phyloP scores from a whole-genome alignment of 768 basidiomycete species.

The Rhodotorula toruloides region DNA sequence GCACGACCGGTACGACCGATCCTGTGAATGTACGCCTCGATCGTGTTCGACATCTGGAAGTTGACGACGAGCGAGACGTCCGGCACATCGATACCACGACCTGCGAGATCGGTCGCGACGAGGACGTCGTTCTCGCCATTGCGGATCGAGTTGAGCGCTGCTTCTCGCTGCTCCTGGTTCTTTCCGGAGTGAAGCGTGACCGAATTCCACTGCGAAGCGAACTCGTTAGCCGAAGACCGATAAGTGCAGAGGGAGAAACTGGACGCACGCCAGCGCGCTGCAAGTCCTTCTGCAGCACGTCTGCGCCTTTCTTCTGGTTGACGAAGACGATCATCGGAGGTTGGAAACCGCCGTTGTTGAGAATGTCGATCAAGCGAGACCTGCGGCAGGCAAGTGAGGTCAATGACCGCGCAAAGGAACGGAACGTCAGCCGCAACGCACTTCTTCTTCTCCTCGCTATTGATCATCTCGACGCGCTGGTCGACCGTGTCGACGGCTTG shows the following conservation, averaged over 20 bases:
- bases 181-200: constrained; percentile 95
- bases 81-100: constrained; percentile 97
- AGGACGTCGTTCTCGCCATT: constrained; percentile 80
- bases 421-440: constrained; percentile 47
- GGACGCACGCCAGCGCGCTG: constrained; percentile 73
- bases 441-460: constrained; percentile 95
- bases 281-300: constrained; percentile 93
- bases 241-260: constrained; percentile 13
- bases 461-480: constrained; percentile 88
- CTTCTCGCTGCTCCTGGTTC: constrained; percentile 94
- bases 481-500: constrained; percentile 97
- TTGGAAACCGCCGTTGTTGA: constrained; percentile 73
- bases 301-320: constrained; percentile 99
- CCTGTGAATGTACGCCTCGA: constrained; percentile 96
- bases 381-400: constrained; percentile 49
- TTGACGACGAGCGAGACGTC: constrained; percentile 95
- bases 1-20: constrained; percentile 98
- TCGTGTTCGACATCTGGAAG: constrained; percentile 92
- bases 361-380: constrained; percentile 78
- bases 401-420: neutral
- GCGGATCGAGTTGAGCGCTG: constrained; percentile 76
- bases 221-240: neutral
- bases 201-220: constrained; percentile 69
- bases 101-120: constrained; percentile 95
- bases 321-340: constrained; percentile 98